A percentile compares a stretch with the other conserved stretches of the same genome.
These are phyloP conservation scores for Zelonia costaricensis DNA, from an alignment of 208 protist species.

Conservation along the genomic window DNA sequence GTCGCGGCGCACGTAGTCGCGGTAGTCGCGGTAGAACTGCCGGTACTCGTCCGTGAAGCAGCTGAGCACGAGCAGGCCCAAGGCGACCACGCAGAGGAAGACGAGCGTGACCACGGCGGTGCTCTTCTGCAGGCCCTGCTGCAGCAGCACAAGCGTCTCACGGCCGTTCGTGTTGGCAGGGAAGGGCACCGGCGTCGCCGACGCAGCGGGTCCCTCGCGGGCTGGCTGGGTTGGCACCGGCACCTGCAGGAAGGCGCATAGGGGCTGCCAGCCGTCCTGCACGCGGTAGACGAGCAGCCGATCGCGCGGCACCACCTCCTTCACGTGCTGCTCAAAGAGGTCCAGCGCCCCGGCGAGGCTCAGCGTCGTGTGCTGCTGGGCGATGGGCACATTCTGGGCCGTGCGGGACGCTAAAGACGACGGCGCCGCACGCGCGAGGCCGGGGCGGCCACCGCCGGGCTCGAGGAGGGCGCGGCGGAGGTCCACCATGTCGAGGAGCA, in stretches of 20 bases:
- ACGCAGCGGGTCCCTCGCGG: not conserved
- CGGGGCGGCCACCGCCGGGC: slow-evolving; percentile 9
- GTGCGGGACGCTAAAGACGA: slow-evolving; percentile 11
- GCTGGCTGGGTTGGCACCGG: slow-evolving; percentile 31
- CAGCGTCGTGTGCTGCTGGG: slow-evolving; percentile 25
- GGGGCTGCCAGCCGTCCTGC: slow-evolving; percentile 74
- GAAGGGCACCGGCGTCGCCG: slow-evolving; percentile 45
- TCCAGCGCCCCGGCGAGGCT: slow-evolving; percentile 54
- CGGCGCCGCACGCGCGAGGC: slow-evolving; percentile 5
- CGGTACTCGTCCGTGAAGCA: slow-evolving; percentile 35
- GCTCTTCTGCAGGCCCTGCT: slow-evolving; percentile 34
- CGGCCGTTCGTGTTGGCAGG: slow-evolving; percentile 39
- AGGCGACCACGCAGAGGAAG: slow-evolving; percentile 27
- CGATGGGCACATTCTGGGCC: slow-evolving; percentile 34
- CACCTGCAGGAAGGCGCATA: slow-evolving; percentile 68
- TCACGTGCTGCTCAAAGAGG: slow-evolving; percentile 75
- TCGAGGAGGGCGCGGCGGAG: slow-evolving; percentile 32
- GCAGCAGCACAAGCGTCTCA: slow-evolving; percentile 46
- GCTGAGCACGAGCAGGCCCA: slow-evolving; percentile 42
- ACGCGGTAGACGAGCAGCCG: slow-evolving; percentile 78
- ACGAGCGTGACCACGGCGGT: slow-evolving; percentile 32
- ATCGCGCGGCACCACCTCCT: slow-evolving; percentile 66
- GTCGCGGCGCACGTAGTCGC: slow-evolving; percentile 30
- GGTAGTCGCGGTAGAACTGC: slow-evolving; percentile 33
- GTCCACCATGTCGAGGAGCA: slow-evolving; percentile 61